Base-by-base conservation (phyloP, 1,284 basidiomycete genomes). In the Microbotryum lychnidis-dioicae region DNA sequence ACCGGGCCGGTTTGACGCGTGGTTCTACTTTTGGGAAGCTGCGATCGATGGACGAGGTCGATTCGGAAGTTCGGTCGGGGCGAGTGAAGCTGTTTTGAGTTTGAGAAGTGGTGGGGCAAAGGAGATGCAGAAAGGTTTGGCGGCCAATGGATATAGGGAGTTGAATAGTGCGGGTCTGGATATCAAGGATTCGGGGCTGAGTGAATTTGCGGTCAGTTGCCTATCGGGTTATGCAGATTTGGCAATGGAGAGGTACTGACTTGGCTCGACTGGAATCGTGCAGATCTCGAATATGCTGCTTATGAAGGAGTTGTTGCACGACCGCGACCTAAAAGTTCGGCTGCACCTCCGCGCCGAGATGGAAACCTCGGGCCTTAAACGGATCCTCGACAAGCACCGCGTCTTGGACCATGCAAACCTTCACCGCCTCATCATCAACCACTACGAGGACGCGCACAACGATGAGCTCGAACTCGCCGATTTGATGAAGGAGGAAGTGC, bases 61-160 rank as follows among this genome's bases (percentile, higher is more conserved):
- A 74, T 94, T 97, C 91, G 94, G 94, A 2, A 94, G 88, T 73
- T 77, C 89, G 54, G 94, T 98, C 9, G 94, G 96, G 3, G 89
- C 91, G 10, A 93, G 91, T 69, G 89, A 93, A 44, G 90, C 96
- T 66, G 82, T 94, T 62, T 84, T 82, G 72, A 84, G 82, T 33
- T 49, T 74, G 49, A 56, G 71, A 37, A 68, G 71, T 0, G 47
- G 62, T 20, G 63, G 60, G 25, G 64, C 61, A 14, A 60, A 63
- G 56, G 59, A 67, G 6, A 48, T 60, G 50, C 57, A 44, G 54
- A 56, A 49, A 53, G 58, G 33, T 50, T 44, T 57, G 50, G 25
- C 21, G 57, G 52, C 8, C 20, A 58, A 57, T 46, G 37, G 54
- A 42, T 63, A 62, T n/a, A 33, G 68, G 79, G 80, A 51, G 83